phyloP scores from a whole-genome alignment of 371 early-diverging fungal species.

The Parasitella parasitica region DNA sequence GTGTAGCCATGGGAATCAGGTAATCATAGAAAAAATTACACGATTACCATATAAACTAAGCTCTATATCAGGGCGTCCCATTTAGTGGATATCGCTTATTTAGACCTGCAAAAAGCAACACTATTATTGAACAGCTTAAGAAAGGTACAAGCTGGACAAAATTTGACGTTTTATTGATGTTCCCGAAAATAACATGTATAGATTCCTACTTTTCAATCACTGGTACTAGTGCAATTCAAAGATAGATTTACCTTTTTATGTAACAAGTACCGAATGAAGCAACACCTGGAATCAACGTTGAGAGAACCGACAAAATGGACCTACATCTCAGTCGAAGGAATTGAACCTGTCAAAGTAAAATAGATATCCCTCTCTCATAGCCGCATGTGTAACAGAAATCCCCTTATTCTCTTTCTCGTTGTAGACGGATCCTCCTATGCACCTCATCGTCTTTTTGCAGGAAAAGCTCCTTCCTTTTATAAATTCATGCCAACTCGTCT shows the following conservation, averaged over 20 bases:
- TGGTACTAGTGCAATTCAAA: slow-evolving; percentile 38
- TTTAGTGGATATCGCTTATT: slow-evolving; percentile 17
- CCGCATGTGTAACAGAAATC: neutral
- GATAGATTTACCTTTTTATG: slow-evolving; percentile 47
- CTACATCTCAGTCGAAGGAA: slow-evolving; percentile 22
- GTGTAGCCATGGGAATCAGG: slow-evolving; percentile 18
- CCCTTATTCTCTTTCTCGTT: neutral
- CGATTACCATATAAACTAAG: neutral
- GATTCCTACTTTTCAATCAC: slow-evolving; percentile 5
- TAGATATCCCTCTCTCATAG: neutral
- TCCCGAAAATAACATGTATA: slow-evolving; percentile 4
- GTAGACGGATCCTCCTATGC: slow-evolving; percentile 14
- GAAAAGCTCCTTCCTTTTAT: slow-evolving; percentile 22
- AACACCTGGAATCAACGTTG: slow-evolving; percentile 21
- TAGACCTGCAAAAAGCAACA: slow-evolving; percentile 13
- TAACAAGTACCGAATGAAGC: slow-evolving; percentile 21
- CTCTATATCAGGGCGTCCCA: slow-evolving; percentile 9
- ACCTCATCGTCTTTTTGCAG: slow-evolving; percentile 23
- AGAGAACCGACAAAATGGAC: slow-evolving; percentile 1
- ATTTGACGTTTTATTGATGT: neutral
- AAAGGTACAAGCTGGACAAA: slow-evolving; percentile 11
- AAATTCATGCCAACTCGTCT: neutral
- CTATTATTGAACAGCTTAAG: slow-evolving; percentile 2
- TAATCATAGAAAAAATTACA: neutral
- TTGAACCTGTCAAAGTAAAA: slow-evolving; percentile 19